Conservation (phyloP, 2,329 filamentous ascomycete genomes). For the Monosporascus sp. region DNA sequence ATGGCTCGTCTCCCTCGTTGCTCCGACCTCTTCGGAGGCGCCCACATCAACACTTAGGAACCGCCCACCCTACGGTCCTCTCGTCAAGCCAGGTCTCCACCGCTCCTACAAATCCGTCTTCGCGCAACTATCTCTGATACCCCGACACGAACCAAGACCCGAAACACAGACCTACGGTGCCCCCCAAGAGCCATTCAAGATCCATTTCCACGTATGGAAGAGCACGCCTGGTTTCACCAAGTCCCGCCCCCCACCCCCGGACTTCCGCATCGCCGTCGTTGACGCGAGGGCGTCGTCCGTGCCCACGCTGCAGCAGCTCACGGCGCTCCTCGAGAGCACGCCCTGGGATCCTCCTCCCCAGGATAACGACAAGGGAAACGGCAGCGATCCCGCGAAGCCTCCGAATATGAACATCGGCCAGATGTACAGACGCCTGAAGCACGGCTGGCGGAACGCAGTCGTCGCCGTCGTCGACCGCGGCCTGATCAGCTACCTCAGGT, state of each 20-base stretch:
- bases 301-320: constrained; percentile 68
- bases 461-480: constrained; percentile 87
- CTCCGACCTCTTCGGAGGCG: not conserved
- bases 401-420: constrained; percentile 6
- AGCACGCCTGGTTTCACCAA: constrained; percentile 67
- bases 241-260: constrained; percentile 68
- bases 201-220: constrained; percentile 83
- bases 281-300: constrained; percentile 67
- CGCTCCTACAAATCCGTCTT: constrained; percentile 69
- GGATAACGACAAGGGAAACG: constrained; percentile 38
- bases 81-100: constrained; percentile 59
- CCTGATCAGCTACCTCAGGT: constrained; percentile 78
- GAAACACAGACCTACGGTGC: constrained; percentile 19
- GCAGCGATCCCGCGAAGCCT: constrained; percentile 21
- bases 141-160: constrained; percentile 56
- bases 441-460: constrained; percentile 78
- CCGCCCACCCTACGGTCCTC: constrained; percentile 43
- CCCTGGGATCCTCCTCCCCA: constrained; percentile 59
- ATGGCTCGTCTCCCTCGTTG: constrained; percentile 48
- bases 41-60: constrained; percentile 9
- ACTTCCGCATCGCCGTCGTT: constrained; percentile 80
- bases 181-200: constrained; percentile 54
- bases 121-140: constrained; percentile 67
- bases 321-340: constrained; percentile 65
- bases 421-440: constrained; percentile 73